Base-by-base conservation (phyloP, 805 yeast genomes). In the Candida schatavii region DNA sequence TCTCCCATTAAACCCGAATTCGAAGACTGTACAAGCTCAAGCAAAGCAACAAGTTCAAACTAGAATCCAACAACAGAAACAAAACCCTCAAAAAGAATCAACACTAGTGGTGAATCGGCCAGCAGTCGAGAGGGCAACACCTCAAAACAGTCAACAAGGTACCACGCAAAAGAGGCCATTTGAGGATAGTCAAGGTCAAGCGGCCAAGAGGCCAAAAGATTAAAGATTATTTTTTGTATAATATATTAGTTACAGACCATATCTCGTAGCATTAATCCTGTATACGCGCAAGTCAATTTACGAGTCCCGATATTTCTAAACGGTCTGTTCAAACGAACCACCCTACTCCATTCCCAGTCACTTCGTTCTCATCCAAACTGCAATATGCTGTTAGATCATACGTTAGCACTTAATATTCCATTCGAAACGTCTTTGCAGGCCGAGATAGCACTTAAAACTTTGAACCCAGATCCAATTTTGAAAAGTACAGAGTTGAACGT, bases 401-500 rank as follows among this genome's bases (percentile, higher is more conserved):
- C 6, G 11, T 27, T 57, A 7, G 56, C 63, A 29, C 59, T 86
- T 21, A 62, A 65, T 17, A 69, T 89, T 5, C 96, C 96, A 5
- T 85, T 88, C 51, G 74, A 73, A 46, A 69, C 67, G 3, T 56
- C 52, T 1, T 55, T 61, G 29, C 91, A 87, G 51, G 89, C 95
- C 0, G 38, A 42, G 3, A 81, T 86, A 2, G 91, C 93, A 1
- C 52, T 62, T 31, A 63, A 67, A n/a, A 70, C 88, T 2, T 68
- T 88, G 18, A 51, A 64, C 3, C 95, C 91, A 1, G 97, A 88
- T 56, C 95, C 96, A 1, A 81, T 85, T n/a, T 67, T 89, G 46
- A 82, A 79, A 54, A 82, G 83, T 1, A 70, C 75, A 40, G 93
- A 87, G 57, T 68, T 88, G 37, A 57, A 61, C 14, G 81, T 81